These are phyloP conservation scores for Biancaea sappan DNA, from an alignment of 306 rosid species.

Conservation along the genomic window DNA sequence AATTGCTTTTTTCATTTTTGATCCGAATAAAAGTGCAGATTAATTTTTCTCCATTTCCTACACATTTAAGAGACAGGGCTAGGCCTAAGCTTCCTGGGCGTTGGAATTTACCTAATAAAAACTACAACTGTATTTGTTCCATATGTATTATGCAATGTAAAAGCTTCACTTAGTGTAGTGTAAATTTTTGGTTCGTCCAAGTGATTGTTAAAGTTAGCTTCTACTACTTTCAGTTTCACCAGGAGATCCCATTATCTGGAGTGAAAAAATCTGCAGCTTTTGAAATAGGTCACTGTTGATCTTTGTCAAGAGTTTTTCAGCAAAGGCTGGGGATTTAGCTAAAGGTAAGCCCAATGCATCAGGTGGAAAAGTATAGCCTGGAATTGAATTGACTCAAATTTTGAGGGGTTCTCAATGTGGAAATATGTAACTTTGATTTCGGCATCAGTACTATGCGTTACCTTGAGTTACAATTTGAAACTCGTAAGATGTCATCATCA, in stretches of 20 bases:
- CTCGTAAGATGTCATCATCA: not conserved
- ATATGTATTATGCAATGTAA: constrained; percentile 44
- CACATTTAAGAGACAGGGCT: constrained; percentile 33
- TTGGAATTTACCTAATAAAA: constrained; percentile 59
- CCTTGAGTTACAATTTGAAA: not conserved
- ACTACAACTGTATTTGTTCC: constrained; percentile 33
- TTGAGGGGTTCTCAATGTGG: no score
- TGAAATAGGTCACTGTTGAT: not conserved
- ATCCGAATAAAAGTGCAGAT: constrained; percentile 38
- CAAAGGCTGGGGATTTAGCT: not conserved
- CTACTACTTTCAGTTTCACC: not conserved
- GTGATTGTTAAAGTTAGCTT: constrained; percentile 18
- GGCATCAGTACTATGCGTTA: no score
- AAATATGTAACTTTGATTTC: no score
- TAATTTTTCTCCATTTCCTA: constrained; percentile 31
- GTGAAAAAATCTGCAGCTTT: not conserved
- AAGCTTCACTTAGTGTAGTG: constrained; percentile 41
- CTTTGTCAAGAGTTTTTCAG: not conserved
- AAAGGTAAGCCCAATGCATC: not conserved
- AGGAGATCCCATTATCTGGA: not conserved
- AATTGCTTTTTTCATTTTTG: constrained; percentile 8
- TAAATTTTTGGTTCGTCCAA: constrained; percentile 30
- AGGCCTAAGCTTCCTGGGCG: constrained; percentile 43
- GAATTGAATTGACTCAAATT: no score
- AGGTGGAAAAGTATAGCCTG: no score